Evolutionary conservation across 441 rosid genomes (phyloP).

Genomic region (Viola pubescens): DNA sequence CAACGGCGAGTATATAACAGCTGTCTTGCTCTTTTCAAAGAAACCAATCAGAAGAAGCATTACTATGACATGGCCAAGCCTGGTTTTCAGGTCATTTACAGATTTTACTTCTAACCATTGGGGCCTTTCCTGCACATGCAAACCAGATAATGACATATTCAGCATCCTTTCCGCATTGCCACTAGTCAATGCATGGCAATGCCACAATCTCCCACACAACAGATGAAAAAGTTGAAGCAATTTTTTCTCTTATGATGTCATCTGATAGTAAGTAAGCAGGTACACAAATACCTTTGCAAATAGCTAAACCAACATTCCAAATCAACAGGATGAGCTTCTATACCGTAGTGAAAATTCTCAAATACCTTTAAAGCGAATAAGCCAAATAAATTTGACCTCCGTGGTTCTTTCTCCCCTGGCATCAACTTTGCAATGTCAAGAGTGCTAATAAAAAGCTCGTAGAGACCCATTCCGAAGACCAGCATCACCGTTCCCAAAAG

Average conservation of each 20-base stretch:
- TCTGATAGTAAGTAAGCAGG: too few relatives aligned
- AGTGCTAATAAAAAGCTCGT: slow-evolving; percentile 82
- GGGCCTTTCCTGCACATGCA: slow-evolving; percentile 60
- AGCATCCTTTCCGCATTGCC: neutral
- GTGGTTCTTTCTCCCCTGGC: slow-evolving; percentile 26
- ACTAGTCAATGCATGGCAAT: neutral
- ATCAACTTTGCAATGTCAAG: slow-evolving; percentile 46
- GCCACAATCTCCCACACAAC: too few relatives aligned
- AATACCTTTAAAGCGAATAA: slow-evolving; percentile 68
- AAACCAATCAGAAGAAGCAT: slow-evolving; percentile 89
- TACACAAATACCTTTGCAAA: too few relatives aligned
- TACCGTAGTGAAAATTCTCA: neutral
- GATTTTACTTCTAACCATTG: slow-evolving; percentile 79
- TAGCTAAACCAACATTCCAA: too few relatives aligned
- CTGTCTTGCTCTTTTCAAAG: slow-evolving; percentile 80
- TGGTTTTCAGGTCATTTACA: slow-evolving; percentile 76
- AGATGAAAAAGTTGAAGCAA: too few relatives aligned
- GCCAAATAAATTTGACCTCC: slow-evolving; percentile 71
- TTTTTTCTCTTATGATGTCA: too few relatives aligned
- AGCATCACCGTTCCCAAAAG: slow-evolving; percentile 94
- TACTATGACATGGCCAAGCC: slow-evolving; percentile 94
- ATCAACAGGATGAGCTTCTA: too few relatives aligned
- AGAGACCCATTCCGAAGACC: slow-evolving; percentile 93
- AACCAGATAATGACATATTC: too few relatives aligned
- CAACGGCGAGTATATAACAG: slow-evolving; percentile 45